These are phyloP conservation scores for Chalciporus sphaerocephalus DNA, from an alignment of 768 basidiomycete species.

Conservation along the genomic window DNA sequence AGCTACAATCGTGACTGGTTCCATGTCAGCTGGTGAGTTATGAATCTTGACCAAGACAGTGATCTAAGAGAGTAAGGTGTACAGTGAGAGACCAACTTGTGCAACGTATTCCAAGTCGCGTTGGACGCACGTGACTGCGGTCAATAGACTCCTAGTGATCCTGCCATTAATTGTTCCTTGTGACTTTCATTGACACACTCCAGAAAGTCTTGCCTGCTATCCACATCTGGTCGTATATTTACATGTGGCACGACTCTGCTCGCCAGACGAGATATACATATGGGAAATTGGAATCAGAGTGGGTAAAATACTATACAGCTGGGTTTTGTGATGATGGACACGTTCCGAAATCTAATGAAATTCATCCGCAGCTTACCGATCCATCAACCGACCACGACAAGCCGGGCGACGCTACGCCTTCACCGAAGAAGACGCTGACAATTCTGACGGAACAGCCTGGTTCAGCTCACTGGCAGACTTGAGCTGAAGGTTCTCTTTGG, in stretches of 20 bases:
- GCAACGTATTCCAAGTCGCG: conserved; percentile 30
- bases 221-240: neutral
- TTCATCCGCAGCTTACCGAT: neutral
- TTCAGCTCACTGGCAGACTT: conserved; percentile 14
- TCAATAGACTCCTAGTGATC: too few relatives aligned
- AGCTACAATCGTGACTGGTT: conserved; percentile 19
- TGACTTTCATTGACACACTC: too few relatives aligned
- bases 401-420: conserved; percentile 16
- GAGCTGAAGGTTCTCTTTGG: conserved; percentile 44
- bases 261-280: neutral
- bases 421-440: conserved; percentile 9
- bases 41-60: too few relatives aligned
- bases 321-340: neutral
- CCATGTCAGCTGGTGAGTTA: conserved; percentile 13
- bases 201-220: too few relatives aligned
- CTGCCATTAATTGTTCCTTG: too few relatives aligned
- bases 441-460: conserved; percentile 10
- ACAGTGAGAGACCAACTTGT: neutral
- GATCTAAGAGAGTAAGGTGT: neutral
- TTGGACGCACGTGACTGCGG: conserved; percentile 28
- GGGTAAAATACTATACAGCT: neutral
- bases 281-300: neutral
- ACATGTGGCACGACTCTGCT: neutral
- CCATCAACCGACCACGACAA: neutral
- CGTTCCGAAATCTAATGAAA: neutral